Base-by-base conservation (phyloP, 257 asterid genomes). In the Striga asiatica region DNA sequence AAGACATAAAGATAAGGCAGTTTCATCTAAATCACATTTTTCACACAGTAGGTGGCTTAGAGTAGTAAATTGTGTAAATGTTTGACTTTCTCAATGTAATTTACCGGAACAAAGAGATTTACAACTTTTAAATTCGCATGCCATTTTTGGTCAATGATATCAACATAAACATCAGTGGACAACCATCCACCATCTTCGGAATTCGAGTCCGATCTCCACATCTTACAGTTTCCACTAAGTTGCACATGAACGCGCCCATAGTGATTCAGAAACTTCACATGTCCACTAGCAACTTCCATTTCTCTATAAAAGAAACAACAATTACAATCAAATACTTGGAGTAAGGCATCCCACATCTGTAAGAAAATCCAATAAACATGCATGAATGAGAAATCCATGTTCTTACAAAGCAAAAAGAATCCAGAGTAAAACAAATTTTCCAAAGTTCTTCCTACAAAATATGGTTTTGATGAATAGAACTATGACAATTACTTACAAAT, bases 121-220 rank as follows among this genome's bases (percentile, higher is more conserved):
- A 75, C 85, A 60, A 84, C 73, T 80, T 84, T 92, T 85, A 92
- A 74, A 71, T 92, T 88, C 22, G 79, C 98, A 68, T 92, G 98
- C 98, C 98, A 92, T 67, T 81, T 84, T 83, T 92, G 98, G 80
- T 88, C 95, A 62, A 32, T 61, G 50, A 83, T 67, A 74, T 92
- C 98, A 32, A 79, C 98, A 73, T 80, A 92, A 71, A 92, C 93
- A 70, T 92, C 96, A 8, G 95, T 67, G 50, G 98, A 88, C 78
- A 92, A 68, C 97, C 98, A 87, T 41, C 98, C 98, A 69, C 97
- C 98, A 74, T 88, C 96, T 75, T 81, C 95, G 68, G 88, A 71
- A 34, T 67, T 61, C 64, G 63, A 55, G 67, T 72, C 92, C 22
- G 98, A 84, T 74, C 94, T 80, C 98, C 98, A 88, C 84, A 74